A percentile compares a stretch with the other conserved stretches of the same genome.
These are phyloP conservation scores for Cercophora sp. DNA, from an alignment of 495 filamentous ascomycete species.

Conservation along the genomic window DNA sequence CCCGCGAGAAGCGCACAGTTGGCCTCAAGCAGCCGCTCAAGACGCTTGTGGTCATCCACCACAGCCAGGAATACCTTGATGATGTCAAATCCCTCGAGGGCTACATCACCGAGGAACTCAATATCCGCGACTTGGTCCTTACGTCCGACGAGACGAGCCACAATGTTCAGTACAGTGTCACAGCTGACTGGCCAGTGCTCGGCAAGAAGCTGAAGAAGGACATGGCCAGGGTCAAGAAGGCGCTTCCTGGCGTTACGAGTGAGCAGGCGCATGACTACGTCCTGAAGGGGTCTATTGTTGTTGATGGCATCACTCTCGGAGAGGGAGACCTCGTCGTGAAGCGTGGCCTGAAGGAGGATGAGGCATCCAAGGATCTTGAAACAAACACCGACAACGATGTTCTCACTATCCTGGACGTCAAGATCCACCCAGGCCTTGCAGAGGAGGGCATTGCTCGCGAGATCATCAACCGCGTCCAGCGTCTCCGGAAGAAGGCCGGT, in stretches of 20 bases:
- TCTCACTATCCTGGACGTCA: constrained; percentile 40
- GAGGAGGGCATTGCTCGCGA: constrained; percentile 44
- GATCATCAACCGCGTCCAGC: constrained; percentile 45
- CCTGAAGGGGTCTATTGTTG: constrained; percentile 61
- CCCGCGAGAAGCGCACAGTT: constrained; percentile 78
- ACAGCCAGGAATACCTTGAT: constrained; percentile 75
- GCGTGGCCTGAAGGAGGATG: constrained; percentile 68
- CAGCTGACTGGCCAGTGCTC: constrained; percentile 87
- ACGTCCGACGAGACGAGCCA: constrained; percentile 85
- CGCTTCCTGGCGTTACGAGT: constrained; percentile 72
- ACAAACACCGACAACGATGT: constrained; percentile 68
- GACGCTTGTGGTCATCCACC: constrained; percentile 86
- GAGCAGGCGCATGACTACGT: constrained; percentile 75
- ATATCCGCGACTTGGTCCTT: constrained; percentile 79
- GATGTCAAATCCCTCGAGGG: constrained; percentile 79
- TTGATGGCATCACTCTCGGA: constrained; percentile 78
- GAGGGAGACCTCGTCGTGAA: constrained; percentile 81
- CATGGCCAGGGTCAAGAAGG: constrained; percentile 83
- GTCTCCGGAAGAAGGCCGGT: constrained; percentile 43
- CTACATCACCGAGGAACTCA: constrained; percentile 89
- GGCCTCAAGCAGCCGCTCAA: constrained; percentile 88
- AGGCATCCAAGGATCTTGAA: constrained; percentile 66
- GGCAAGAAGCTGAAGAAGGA: constrained; percentile 98
- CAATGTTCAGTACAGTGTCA: constrained; percentile 82
- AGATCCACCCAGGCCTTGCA: constrained; percentile 38